A percentile compares a stretch with the other conserved stretches of the same genome.
phyloP scores from a whole-genome alignment of 495 filamentous ascomycete species.

The Melanomma pulvis-pyrius region DNA sequence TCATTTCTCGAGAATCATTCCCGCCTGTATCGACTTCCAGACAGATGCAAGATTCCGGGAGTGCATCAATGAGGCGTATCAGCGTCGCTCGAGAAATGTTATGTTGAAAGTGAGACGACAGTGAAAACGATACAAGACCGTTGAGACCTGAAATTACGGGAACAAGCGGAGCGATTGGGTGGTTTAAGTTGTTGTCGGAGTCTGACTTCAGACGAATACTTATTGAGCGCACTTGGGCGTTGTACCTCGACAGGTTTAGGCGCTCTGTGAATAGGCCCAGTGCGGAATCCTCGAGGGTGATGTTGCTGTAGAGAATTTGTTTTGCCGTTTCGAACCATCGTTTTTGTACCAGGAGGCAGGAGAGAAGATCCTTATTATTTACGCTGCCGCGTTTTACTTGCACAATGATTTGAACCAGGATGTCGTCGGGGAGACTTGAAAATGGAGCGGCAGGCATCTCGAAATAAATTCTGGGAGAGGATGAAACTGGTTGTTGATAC shows the following conservation, averaged over 20 bases:
- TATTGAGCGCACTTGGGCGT: background rate
- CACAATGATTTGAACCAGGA: constrained; percentile 2
- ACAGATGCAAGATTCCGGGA: constrained; percentile 14
- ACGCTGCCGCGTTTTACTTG: background rate
- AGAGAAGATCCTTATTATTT: background rate
- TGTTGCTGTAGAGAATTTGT: constrained; percentile 12
- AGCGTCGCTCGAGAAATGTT: background rate
- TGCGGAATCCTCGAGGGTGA: constrained; percentile 3
- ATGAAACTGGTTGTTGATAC: too few species aligned
- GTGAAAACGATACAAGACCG: too few species aligned
- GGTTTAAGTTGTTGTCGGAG: too few species aligned
- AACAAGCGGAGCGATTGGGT: too few species aligned
- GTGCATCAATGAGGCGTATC: background rate
- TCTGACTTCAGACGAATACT: too few species aligned
- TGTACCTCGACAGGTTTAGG: background rate
- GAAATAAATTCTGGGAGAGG: too few species aligned
- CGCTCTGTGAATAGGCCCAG: background rate
- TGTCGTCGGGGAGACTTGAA: constrained; percentile 18
- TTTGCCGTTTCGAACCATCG: constrained; percentile 1
- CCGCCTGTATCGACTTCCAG: constrained; percentile 12
- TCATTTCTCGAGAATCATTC: background rate
- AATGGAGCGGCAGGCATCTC: too few species aligned
- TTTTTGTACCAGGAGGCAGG: constrained; percentile 8
- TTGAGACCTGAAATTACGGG: too few species aligned
- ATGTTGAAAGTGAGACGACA: constrained; percentile 9